Evolutionary conservation across 768 basidiomycete species (phyloP).

Genomic region (Naganishia randhawae): DNA sequence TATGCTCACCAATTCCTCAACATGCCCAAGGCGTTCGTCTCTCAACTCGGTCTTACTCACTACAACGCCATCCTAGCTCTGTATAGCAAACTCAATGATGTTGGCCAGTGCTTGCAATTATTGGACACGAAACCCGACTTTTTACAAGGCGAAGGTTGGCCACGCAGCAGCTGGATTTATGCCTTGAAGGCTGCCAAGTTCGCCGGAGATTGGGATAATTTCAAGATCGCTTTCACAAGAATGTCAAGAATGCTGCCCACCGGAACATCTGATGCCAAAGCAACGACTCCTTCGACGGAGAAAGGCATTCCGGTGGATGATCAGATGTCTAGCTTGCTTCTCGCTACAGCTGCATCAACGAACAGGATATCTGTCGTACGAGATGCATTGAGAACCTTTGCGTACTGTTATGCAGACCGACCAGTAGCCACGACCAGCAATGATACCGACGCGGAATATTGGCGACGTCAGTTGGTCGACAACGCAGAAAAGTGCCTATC

Average conservation of each 20-base stretch:
- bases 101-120: constrained; percentile 30
- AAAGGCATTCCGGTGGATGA: not conserved
- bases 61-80: constrained; percentile 30
- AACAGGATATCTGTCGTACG: constrained; percentile 13
- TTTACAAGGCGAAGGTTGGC: constrained; percentile 32
- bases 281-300: not conserved
- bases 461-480: constrained; percentile 8
- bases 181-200: constrained; percentile 37
- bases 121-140: constrained; percentile 30
- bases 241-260: constrained; percentile 34
- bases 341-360: constrained; percentile 8
- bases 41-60: constrained; percentile 5
- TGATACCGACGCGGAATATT: constrained; percentile 1
- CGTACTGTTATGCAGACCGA: not conserved
- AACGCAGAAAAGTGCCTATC: not conserved
- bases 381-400: not conserved
- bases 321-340: constrained; percentile 17
- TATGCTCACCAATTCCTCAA: constrained; percentile 36
- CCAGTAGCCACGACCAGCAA: not conserved
- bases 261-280: constrained; percentile 23
- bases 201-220: constrained; percentile 37
- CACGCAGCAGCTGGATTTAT: constrained; percentile 30
- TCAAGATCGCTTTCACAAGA: constrained; percentile 30
- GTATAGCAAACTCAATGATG: constrained; percentile 35
- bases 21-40: constrained; percentile 8